Base-by-base conservation (phyloP, 495 filamentous ascomycete genomes). In the Penicillium turbatum region DNA sequence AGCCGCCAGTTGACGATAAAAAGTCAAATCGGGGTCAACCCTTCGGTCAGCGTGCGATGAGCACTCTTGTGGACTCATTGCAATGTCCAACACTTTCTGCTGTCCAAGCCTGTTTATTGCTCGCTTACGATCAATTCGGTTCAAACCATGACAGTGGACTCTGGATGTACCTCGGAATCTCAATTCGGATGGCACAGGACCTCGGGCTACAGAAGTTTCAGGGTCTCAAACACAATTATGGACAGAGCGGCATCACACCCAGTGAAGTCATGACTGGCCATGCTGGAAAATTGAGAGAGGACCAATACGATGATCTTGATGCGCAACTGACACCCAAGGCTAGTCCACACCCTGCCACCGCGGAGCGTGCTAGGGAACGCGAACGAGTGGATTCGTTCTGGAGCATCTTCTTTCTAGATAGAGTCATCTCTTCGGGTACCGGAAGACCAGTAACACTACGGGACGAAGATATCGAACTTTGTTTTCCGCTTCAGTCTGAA, bases 121-220 rank as follows among this genome's bases (percentile, higher is more conserved):
- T 95, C 66, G 89, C 89, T 0, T 95, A 95, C 66, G 86, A 91
- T 55, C 85, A 88, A 37, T 95, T 95, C 54, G 89, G 89, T 11
- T 85, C 86, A 17, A 89, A 89, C 58, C 86, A 87, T 55, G 89
- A 92, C 62, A 92, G 89, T 66, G 88, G 88, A 2, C 72, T 95
- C 15, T 95, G 89, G 89, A 92, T 92, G 88, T 92, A 91, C 57
- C 72, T 92, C 13, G 89, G 89, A 0, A 84, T 89, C 52, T 84
- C 88, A 0, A 92, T 95, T 57, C 80, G 89, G 24, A 90, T 95
- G 87, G 87, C 87, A 0, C 82, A 91, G 49, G 89, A 95, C 64
- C 76, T 95, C 5, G 89, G 89, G 3, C 76, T 95, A 59, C 87
- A 89, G 55, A 92, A 89, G 43, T 68, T 84, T 27, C 86, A 88